phyloP scores from a whole-genome alignment of 2,329 filamentous ascomycete genomes.

The Colletotrichum sp. region DNA sequence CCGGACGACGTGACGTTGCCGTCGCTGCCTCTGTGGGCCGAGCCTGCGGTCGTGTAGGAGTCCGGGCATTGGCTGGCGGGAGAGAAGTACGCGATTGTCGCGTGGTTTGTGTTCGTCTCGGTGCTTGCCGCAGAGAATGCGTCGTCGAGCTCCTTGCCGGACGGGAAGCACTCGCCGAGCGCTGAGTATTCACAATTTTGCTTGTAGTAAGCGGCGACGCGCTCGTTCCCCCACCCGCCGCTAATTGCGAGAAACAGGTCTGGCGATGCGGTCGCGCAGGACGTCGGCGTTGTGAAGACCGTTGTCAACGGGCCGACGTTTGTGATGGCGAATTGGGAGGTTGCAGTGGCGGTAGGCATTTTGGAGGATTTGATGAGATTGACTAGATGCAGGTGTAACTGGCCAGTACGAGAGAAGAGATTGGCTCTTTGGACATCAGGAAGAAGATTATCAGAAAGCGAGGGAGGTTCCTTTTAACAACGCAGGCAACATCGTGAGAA shows the following conservation, averaged over 20 bases:
- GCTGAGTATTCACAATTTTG: conserved; percentile 1
- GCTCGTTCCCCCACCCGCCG: accelerated
- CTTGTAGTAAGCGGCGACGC: background rate
- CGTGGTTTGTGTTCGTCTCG: background rate
- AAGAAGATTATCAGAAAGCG: too few species aligned
- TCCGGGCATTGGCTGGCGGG: conserved; percentile 27
- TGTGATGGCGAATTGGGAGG: conserved; percentile 24
- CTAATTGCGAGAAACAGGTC: background rate
- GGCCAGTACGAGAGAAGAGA: too few species aligned
- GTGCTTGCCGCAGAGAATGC: background rate
- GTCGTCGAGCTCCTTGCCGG: conserved; percentile 20
- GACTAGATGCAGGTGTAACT: background rate
- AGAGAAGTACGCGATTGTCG: conserved; percentile 25
- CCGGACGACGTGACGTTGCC: conserved; percentile 3
- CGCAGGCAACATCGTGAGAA: background rate
- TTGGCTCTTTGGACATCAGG: too few species aligned
- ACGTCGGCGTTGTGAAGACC: conserved; percentile 28
- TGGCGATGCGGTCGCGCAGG: conserved; percentile 24
- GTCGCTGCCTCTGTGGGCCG: background rate
- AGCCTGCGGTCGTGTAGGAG: conserved; percentile 28
- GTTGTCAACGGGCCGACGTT: conserved; percentile 36
- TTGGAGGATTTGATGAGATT: background rate
- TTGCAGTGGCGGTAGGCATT: conserved; percentile 28
- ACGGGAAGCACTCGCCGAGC: conserved; percentile 26
- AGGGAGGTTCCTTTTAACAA: background rate